Evolutionary conservation across 179 eudicot genomes (phyloP).

Genomic region (Beta lomatogona): DNA sequence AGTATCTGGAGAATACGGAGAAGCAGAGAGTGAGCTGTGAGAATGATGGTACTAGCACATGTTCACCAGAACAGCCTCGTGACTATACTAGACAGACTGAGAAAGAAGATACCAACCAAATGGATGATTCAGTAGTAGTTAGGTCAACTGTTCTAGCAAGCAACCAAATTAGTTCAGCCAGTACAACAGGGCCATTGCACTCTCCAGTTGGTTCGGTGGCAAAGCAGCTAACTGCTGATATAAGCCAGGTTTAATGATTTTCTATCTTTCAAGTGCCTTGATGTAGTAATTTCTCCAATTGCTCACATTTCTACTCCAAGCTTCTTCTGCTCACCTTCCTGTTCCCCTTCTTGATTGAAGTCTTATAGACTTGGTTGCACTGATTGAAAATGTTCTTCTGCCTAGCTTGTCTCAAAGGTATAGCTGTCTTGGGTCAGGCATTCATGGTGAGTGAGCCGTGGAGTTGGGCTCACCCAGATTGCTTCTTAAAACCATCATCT

Average conservation of each 20-base stretch:
- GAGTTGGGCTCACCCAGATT: not conserved
- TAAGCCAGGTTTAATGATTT: constrained; percentile 32
- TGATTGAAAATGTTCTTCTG: not conserved
- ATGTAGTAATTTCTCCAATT: not conserved
- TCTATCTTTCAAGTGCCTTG: not conserved
- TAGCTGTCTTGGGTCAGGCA: not conserved
- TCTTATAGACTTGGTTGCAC: not conserved
- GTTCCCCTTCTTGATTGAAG: not conserved
- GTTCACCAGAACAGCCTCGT: constrained; percentile 5
- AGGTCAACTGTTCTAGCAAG: constrained; percentile 13
- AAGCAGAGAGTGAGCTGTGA: constrained; percentile 19
- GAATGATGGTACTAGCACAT: constrained; percentile 3
- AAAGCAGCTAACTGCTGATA: constrained; percentile 8
- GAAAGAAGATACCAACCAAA: constrained; percentile 9
- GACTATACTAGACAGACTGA: constrained; percentile 9
- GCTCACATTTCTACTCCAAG: not conserved
- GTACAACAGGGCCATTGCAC: constrained; percentile 19
- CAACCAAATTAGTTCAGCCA: constrained; percentile 15
- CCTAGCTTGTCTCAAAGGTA: not conserved
- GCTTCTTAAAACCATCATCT: constrained; percentile 1
- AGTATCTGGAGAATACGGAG: constrained; percentile 15
- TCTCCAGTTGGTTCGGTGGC: not conserved
- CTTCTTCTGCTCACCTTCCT: constrained; percentile 1
- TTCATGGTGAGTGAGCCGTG: not conserved
- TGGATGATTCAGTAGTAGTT: constrained; percentile 12